Evolutionary conservation across 2,329 filamentous ascomycete species (phyloP).

Genomic region (Zymoseptoria tritici): DNA sequence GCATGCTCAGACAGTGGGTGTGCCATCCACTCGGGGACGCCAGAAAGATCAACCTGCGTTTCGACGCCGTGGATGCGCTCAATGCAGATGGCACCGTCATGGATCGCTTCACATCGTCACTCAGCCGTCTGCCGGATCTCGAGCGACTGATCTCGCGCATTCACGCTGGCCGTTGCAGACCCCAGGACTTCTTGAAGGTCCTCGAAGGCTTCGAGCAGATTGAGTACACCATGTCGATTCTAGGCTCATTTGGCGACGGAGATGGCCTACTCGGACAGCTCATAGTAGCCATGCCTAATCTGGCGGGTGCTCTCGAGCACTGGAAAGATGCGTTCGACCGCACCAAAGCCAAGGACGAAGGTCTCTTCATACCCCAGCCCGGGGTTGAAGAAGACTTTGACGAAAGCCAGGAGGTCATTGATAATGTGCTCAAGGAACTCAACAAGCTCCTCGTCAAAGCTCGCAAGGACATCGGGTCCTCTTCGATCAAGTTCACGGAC

Average conservation of each 20-base stretch:
- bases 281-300: conserved; percentile 76
- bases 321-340: conserved; percentile 94
- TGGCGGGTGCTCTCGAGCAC: conserved; percentile 64
- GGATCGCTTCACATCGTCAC: conserved; percentile 79
- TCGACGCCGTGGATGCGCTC: conserved; percentile 89
- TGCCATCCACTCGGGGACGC: conserved; percentile 89
- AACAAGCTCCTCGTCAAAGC: conserved; percentile 63
- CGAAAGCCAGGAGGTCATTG: conserved; percentile 66
- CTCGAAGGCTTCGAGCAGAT: conserved; percentile 97
- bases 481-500: conserved; percentile 52
- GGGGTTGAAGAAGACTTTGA: conserved; percentile 93
- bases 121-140: conserved; percentile 87
- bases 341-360: conserved; percentile 66
- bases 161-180: conserved; percentile 81
- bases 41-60: conserved; percentile 78
- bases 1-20: conserved; percentile 92
- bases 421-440: conserved; percentile 66
- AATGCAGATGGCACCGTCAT: conserved; percentile 75
- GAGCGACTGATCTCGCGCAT: conserved; percentile 91
- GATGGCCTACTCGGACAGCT: conserved; percentile 79
- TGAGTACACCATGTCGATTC: conserved; percentile 80
- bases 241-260: conserved; percentile 65
- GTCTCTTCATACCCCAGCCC: conserved; percentile 73
- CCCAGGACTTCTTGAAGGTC: conserved; percentile 87
- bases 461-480: conserved; percentile 66